Conservation (phyloP, 164 flowering plant genomes). For the Kalanchoe fedtschenkoi region DNA sequence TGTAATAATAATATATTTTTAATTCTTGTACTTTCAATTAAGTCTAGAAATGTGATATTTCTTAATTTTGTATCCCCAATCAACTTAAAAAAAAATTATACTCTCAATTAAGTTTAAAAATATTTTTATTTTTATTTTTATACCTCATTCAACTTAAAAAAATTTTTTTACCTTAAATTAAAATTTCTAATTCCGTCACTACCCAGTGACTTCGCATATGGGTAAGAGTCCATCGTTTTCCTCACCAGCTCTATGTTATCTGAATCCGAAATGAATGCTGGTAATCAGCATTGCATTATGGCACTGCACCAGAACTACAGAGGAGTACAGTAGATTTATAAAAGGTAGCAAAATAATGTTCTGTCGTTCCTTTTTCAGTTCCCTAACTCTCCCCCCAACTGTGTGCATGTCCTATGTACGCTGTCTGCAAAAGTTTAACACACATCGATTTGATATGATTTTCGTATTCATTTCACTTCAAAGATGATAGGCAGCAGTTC, state of each 20-base stretch:
- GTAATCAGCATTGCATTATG: background rate
- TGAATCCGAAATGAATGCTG: background rate
- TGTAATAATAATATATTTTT: no score
- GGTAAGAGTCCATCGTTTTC: constrained; percentile 4
- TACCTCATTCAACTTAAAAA: no score
- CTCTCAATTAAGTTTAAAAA: no score
- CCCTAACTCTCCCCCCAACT: constrained; percentile 1
- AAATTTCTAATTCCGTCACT: no score
- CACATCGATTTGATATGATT: background rate
- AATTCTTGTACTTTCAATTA: no score
- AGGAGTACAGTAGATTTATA: background rate
- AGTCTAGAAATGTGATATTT: no score
- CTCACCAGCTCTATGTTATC: constrained; percentile 1
- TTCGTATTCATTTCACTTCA: background rate
- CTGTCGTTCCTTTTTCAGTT: background rate
- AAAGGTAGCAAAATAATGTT: constrained; percentile 4
- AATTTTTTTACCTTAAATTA: no score
- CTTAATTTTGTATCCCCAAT: no score
- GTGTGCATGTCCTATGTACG: background rate
- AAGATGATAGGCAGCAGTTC: background rate
- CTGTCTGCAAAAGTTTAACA: background rate
- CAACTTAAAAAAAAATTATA: no score
- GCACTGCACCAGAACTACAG: background rate
- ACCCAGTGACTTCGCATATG: no score
- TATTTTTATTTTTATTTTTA: no score